Percentiles rank a stretch among this genome's conserved stretches.
Evolutionary conservation across 1,284 basidiomycete genomes (phyloP).

Genomic region (Ustilago nuda): DNA sequence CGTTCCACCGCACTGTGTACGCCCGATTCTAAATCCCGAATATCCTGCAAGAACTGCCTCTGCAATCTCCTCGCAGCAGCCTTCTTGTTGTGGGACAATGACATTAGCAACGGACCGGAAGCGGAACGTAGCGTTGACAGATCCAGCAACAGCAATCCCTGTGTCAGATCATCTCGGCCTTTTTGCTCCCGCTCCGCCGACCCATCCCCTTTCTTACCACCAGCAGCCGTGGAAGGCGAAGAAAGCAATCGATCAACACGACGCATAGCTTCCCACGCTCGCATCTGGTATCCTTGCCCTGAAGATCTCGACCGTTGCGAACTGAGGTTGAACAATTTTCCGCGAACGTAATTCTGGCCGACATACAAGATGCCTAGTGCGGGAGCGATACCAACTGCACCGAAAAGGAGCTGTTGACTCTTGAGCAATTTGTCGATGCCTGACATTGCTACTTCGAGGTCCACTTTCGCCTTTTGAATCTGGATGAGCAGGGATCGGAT

Average conservation of each 20-base stretch:
- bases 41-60: constrained; percentile 85
- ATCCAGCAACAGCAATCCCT: constrained; percentile 80
- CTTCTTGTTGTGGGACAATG: constrained; percentile 37
- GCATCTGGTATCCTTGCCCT: constrained; percentile 67
- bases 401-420: constrained; percentile 95
- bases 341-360: constrained; percentile 71
- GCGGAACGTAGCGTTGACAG: constrained; percentile 77
- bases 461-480: constrained; percentile 96
- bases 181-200: not conserved
- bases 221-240: constrained; percentile 22
- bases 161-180: constrained; percentile 70
- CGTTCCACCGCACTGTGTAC: constrained; percentile 75
- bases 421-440: constrained; percentile 92
- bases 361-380: constrained; percentile 83
- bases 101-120: constrained; percentile 54
- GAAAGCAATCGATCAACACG: constrained; percentile 68
- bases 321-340: constrained; percentile 73
- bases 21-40: constrained; percentile 81
- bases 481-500: constrained; percentile 90
- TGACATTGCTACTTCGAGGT: constrained; percentile 85
- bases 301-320: constrained; percentile 70
- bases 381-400: constrained; percentile 95
- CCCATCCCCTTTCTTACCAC: not conserved
- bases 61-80: constrained; percentile 72
- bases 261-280: constrained; percentile 71